A percentile compares a stretch with the other conserved stretches of the same genome.
Conservation (phyloP, 805 yeast genomes). For the Ogataea zsoltii region DNA sequence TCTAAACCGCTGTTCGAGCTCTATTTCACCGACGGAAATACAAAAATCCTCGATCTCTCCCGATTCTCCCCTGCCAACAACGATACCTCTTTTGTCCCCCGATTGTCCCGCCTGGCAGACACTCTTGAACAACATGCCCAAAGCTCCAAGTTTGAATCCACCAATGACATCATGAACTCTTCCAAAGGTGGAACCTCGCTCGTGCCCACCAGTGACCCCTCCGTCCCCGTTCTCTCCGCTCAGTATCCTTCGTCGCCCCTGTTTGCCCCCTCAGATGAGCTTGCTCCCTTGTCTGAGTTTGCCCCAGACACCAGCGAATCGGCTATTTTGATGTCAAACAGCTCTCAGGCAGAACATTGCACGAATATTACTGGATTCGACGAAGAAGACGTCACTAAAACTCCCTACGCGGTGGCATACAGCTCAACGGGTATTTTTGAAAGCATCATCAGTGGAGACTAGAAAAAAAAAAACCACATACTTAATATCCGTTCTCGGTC, state of each 20-base stretch:
- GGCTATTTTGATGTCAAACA: conserved; percentile 2
- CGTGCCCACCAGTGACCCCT: conserved; percentile 10
- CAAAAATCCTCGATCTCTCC: neutral
- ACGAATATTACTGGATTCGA: conserved; percentile 1
- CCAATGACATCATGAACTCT: conserved; percentile 10
- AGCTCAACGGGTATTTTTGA: conserved; percentile 11
- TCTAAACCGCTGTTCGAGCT: conserved; percentile 7
- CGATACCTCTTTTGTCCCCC: neutral
- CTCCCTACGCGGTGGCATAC: neutral
- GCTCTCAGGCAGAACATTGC: conserved; percentile 1
- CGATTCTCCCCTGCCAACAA: neutral
- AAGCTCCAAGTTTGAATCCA: conserved; percentile 14
- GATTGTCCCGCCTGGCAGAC: conserved; percentile 7
- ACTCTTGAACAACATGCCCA: conserved; percentile 11
- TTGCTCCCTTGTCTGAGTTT: neutral
- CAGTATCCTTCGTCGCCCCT: conserved; percentile 9
- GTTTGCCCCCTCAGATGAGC: neutral
- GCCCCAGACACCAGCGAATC: neutral
- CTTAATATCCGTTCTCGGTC: conserved; percentile 20
- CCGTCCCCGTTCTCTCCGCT: conserved; percentile 5
- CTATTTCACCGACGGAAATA: conserved; percentile 4
- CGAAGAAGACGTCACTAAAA: neutral
- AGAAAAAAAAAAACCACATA: neutral
- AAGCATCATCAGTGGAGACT: conserved; percentile 9
- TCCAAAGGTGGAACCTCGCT: conserved; percentile 8